These are phyloP conservation scores for Zymoseptoria ardabiliae DNA, from an alignment of 2,329 filamentous ascomycete genomes.

Conservation along the genomic window DNA sequence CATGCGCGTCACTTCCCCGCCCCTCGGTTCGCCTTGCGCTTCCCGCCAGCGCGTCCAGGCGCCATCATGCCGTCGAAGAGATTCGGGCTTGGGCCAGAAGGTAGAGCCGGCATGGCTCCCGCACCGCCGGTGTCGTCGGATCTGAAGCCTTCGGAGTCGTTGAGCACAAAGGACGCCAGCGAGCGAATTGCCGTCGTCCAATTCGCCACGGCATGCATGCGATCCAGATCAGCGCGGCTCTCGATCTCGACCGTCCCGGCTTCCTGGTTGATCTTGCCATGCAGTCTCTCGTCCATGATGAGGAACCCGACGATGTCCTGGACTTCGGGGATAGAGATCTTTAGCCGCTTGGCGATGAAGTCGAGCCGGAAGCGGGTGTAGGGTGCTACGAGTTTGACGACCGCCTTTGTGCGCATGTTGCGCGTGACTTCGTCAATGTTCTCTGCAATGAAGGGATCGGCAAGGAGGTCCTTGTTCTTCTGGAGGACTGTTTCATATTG, in stretches of 20 bases:
- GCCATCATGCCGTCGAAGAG: constrained; percentile 8
- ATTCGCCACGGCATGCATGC: constrained; percentile 62
- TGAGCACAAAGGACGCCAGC: constrained; percentile 66
- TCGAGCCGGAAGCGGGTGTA: constrained; percentile 85
- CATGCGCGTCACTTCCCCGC: constrained; percentile 25
- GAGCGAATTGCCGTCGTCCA: constrained; percentile 64
- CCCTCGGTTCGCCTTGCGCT: constrained; percentile 23
- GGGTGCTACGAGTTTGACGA: constrained; percentile 85
- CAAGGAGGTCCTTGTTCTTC: constrained; percentile 79
- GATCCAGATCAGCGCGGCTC: constrained; percentile 64
- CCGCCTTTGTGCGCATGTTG: constrained; percentile 94
- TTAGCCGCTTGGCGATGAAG: constrained; percentile 83
- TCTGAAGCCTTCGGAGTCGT: constrained; percentile 67
- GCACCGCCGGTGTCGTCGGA: constrained; percentile 33
- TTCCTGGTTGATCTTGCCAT: constrained; percentile 84
- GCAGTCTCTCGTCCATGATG: constrained; percentile 81
- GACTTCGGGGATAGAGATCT: constrained; percentile 77
- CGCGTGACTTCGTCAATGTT: constrained; percentile 98
- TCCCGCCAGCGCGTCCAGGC: constrained; percentile 20
- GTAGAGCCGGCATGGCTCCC: constrained; percentile 5
- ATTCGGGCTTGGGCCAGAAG: constrained; percentile 7
- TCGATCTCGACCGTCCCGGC: constrained; percentile 75
- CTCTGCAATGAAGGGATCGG: constrained; percentile 93
- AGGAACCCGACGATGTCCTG: constrained; percentile 93
- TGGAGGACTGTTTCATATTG: constrained; percentile 82